Percentiles rank a stretch among this genome's conserved stretches.
These are phyloP conservation scores for Penicillium hordei DNA, from an alignment of 2,329 filamentous ascomycete species.

Conservation along the genomic window DNA sequence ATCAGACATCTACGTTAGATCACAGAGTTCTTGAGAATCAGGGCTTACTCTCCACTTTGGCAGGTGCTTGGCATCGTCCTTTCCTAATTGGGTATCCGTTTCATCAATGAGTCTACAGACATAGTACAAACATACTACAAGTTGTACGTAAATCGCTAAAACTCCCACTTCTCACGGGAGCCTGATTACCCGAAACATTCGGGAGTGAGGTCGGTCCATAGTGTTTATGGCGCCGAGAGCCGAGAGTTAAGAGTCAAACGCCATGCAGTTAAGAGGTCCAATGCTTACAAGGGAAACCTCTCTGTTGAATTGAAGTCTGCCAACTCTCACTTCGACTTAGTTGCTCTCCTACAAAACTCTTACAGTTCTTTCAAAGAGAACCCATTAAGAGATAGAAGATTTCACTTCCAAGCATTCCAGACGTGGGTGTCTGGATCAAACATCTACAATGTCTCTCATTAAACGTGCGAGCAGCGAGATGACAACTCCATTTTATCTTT, in stretches of 20 bases:
- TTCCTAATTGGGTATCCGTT: constrained; percentile 16
- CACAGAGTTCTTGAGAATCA: constrained; percentile 5
- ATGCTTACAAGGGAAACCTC: not conserved
- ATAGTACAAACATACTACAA: not conserved
- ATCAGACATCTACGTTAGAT: too few relatives aligned
- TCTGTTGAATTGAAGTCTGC: not conserved
- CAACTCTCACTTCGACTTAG: not conserved
- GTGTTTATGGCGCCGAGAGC: not conserved
- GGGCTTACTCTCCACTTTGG: not conserved
- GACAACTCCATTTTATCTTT: constrained; percentile 22
- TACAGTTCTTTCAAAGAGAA: not conserved
- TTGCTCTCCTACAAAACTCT: not conserved
- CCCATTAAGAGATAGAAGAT: not conserved
- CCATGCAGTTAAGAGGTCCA: not conserved
- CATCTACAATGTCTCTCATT: not conserved
- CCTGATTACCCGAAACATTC: not conserved
- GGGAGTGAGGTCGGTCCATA: not conserved
- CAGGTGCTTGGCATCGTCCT: not conserved
- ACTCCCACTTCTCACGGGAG: not conserved
- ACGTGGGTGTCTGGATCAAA: not conserved
- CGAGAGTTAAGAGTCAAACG: too few relatives aligned
- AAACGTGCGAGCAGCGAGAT: not conserved
- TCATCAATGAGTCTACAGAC: constrained; percentile 3
- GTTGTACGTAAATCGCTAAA: too few relatives aligned
- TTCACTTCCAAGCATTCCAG: not conserved